Evolutionary conservation across 345 rosid genomes (phyloP).

Genomic region (Cochlearia excelsa): DNA sequence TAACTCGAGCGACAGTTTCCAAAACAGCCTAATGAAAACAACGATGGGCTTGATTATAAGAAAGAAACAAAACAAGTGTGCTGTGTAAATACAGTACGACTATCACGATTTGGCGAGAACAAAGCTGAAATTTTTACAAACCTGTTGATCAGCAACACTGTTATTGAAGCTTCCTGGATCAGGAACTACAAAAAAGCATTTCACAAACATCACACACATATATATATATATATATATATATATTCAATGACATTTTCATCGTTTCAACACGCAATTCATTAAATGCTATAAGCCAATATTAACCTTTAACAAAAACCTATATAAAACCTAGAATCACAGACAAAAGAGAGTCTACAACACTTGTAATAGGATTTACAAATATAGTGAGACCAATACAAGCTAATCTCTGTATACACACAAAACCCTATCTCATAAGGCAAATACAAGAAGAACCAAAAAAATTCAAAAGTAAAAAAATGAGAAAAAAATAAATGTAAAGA

Average conservation of each 20-base stretch:
- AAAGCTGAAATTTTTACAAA: constrained; percentile 32
- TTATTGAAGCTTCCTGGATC: constrained; percentile 88
- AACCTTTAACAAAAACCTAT: no score
- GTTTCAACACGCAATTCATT: constrained; percentile 13
- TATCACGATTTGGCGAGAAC: neutral
- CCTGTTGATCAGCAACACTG: constrained; percentile 85
- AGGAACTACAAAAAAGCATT: constrained; percentile 47
- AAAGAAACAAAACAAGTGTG: constrained; percentile 2
- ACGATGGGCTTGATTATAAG: constrained; percentile 3
- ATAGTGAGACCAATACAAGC: constrained; percentile 18
- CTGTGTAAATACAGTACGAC: neutral
- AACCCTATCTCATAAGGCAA: constrained; percentile 36
- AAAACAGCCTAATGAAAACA: constrained; percentile 65
- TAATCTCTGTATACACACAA: constrained; percentile 25
- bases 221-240: neutral
- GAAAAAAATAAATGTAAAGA: no score
- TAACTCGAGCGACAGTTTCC: constrained; percentile 88
- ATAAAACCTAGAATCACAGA: constrained; percentile 8
- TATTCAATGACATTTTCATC: neutral
- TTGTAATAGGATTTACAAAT: neutral
- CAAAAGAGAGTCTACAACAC: neutral
- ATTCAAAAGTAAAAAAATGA: neutral
- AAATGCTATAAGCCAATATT: constrained; percentile 8
- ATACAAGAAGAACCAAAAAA: neutral
- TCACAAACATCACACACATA: neutral